phyloP scores from a whole-genome alignment of 345 rosid species.

The Salix exigua region DNA sequence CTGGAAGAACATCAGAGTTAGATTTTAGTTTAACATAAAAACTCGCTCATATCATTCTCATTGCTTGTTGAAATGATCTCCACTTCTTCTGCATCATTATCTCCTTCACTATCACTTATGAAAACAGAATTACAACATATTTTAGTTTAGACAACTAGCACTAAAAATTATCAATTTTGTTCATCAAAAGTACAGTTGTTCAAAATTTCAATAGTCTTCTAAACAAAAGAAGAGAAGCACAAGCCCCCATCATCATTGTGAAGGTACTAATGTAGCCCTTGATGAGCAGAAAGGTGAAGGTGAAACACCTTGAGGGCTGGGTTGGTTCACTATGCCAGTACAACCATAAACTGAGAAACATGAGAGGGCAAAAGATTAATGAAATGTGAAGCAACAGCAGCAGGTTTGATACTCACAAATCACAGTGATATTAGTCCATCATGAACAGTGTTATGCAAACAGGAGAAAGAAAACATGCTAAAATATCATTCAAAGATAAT shows the following conservation, averaged over 20 bases:
- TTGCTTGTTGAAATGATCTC: too few species aligned
- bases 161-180: background rate
- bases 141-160: background rate
- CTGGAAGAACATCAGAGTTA: conserved; percentile 34
- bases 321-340: background rate
- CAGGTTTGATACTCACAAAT: background rate
- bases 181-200: background rate
- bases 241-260: background rate
- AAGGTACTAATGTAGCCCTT: background rate
- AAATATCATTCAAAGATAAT: background rate
- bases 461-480: background rate
- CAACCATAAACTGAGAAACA: background rate
- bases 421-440: background rate
- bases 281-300: background rate
- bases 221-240: background rate
- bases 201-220: background rate
- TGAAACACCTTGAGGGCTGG: background rate
- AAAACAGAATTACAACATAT: background rate
- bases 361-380: background rate
- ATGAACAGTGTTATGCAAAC: background rate
- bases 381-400: background rate
- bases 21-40: conserved; percentile 15
- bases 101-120: too few species aligned
- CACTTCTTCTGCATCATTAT: too few species aligned
- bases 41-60: background rate